Base-by-base conservation (phyloP, 257 asterid genomes). In the Solanum tarapatanum region DNA sequence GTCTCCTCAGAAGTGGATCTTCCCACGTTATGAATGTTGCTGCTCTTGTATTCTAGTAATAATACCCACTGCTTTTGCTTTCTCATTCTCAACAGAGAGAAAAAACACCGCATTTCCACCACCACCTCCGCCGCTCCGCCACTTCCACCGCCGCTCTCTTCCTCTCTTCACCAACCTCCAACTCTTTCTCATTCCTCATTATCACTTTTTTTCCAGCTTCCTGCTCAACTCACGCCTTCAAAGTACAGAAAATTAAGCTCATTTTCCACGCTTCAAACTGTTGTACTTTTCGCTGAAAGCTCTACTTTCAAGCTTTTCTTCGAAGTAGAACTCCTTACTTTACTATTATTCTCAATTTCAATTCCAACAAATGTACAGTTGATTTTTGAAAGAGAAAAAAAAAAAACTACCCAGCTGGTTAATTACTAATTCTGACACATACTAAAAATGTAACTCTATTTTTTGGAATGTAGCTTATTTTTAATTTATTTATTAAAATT, bases 1-100 rank as follows among this genome's bases (percentile, higher is more conserved):
- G 98, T 95, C 97, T 93, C 97, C 98, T 91, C 94, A 17, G 92
- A 92, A 94, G 96, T 92, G 94, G 98, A 92, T 94, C 96, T 94
- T 93, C 98, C 90, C 98, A 96, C 95, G 99, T 93, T 96, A 91
- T 91, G 90, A 91, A 89, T 94, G 93, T 91, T 88, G 72, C 88
- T 93, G 84, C 91, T 24, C 90, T 80, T 89, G 88, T 41, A 19
- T 83, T 51, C 30, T 60, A 68, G 16, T 86, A 43, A 80, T 16
- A 41, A 80, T 16, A 41, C 62, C 64, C 86, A 72, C 75, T 69
- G 87, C 70, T 80, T 37, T 80, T 45, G 2, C 41, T 41, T 28
- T 70, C 32, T 17, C 1, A 5, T 28, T 70, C 32, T 17, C 1
- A 5, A 41, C 9, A 66, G 23, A 64, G 43, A 64, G 58, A 41